phyloP scores from a whole-genome alignment of 352 stramenopile genomes.

The Phytopythium mirpurense region DNA sequence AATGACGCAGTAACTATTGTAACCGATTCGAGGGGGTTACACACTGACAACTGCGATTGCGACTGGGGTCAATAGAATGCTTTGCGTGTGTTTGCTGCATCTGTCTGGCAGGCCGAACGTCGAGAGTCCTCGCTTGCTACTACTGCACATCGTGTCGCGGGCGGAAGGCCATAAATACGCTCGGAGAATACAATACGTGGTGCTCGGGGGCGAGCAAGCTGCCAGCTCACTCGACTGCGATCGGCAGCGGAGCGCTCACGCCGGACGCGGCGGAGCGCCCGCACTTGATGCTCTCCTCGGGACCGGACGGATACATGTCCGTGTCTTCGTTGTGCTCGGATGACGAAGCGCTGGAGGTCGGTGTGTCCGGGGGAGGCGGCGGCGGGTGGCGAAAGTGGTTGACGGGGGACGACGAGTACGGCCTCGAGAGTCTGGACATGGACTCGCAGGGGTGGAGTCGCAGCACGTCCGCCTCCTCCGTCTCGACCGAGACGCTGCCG shows the following conservation, averaged over 20 bases:
- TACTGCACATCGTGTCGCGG: neutral
- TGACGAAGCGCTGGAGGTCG: constrained; percentile 29
- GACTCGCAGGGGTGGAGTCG: constrained; percentile 43
- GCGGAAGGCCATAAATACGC: neutral
- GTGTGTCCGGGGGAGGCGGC: constrained; percentile 20
- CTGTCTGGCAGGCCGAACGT: neutral
- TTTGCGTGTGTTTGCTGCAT: too few species aligned
- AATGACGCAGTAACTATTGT: too few species aligned
- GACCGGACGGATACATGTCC: constrained; percentile 16
- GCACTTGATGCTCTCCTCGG: constrained; percentile 12
- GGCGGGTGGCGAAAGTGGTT: constrained; percentile 60
- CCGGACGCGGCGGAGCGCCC: too few species aligned
- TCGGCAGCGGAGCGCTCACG: neutral
- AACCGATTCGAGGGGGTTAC: neutral
- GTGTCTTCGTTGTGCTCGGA: constrained; percentile 18
- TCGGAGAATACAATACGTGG: neutral
- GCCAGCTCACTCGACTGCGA: neutral
- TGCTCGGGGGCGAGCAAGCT: neutral
- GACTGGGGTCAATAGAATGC: too few species aligned
- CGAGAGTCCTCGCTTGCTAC: neutral
- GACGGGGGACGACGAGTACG: constrained; percentile 54
- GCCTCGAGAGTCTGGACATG: constrained; percentile 35
- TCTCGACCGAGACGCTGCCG: constrained; percentile 33
- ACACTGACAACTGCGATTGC: too few species aligned
- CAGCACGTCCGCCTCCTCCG: constrained; percentile 40